Conservation (phyloP, 2,329 filamentous ascomycete genomes). For the Colletotrichum sp. region DNA sequence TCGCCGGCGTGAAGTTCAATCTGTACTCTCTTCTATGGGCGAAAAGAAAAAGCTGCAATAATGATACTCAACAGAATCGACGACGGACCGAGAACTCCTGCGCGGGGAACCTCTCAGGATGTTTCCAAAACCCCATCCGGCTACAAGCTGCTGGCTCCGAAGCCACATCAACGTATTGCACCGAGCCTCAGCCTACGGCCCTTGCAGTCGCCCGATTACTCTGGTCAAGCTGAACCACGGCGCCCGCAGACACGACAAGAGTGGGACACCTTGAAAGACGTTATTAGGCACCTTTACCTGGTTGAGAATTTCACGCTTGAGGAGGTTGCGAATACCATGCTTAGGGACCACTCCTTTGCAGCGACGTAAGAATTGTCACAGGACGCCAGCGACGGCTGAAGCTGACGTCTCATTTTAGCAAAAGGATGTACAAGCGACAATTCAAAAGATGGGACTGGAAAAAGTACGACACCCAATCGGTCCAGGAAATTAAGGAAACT, state of each 20-base stretch:
- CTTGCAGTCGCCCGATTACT: fast-evolving
- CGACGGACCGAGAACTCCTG: fast-evolving
- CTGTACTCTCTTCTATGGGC: no score
- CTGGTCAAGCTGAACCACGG: background rate
- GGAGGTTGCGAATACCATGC: background rate
- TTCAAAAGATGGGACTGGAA: background rate
- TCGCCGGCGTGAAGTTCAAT: no score
- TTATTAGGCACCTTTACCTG: fast-evolving
- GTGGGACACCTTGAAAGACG: fast-evolving
- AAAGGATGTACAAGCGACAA: background rate
- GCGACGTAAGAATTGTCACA: no score
- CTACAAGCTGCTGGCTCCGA: background rate
- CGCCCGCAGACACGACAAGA: background rate
- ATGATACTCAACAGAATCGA: background rate
- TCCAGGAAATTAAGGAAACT: background rate
- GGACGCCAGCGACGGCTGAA: background rate
- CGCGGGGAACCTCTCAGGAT: background rate
- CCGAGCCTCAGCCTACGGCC: fast-evolving
- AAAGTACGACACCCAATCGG: background rate
- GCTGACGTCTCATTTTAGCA: fast-evolving
- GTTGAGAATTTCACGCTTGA: background rate
- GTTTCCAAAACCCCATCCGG: fast-evolving
- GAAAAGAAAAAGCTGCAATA: fast-evolving
- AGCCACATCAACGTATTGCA: background rate
- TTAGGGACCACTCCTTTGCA: fast-evolving